Evolutionary conservation across 257 asterid genomes (phyloP), one percentile per base, ranked within the genome.

Genomic region (Verbascum thapsus): DNA sequence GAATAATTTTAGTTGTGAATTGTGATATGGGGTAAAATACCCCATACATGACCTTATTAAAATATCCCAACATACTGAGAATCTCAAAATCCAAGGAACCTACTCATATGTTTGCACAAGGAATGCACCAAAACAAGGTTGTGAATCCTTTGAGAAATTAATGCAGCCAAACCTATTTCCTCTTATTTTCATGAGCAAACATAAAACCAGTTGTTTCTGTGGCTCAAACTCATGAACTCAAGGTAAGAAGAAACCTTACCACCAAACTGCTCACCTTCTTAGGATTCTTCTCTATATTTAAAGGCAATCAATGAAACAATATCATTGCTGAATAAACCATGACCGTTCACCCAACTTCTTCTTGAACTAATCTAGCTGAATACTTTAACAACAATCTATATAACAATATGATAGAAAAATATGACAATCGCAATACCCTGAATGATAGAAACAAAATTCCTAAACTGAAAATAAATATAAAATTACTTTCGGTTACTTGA

Each of bases 61-160:
- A 26, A 26, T 26, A 26, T 5, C 32, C 32, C n/a, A n/a, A n/a
- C n/a, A n/a, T n/a, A n/a, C n/a, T 17, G 19, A 3, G 34, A 58
- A 37, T 35, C 20, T 58, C 11, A 5, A 10, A 58, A 58, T 38
- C 11, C 50, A 39, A 20, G 32, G 32, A 39, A 23, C 8, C 17
- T 5, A 7, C 7, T 40, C 39, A 40, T 6, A 39, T 6, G 19
- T 20, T 19, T 3, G 20, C 7, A 19, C 13, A 26, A 10, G 2
- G 53, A 59, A 42, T 12, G 53, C 65, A 42, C 42, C 48, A 23
- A 26, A 38, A 59, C 10, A 42, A 12, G 9, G 35, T 41, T 12
- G 40, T 58, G 53, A 10, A 12, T 41, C 53, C 38, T 22, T n/a
- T 26, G 53, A 23, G 53, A 13, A 41, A 10, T 58, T 38, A 18